Percentiles rank a stretch among this genome's conserved stretches.
phyloP scores from a whole-genome alignment of 1,139 yeast species.

The Arxiozyma slooffiae region DNA sequence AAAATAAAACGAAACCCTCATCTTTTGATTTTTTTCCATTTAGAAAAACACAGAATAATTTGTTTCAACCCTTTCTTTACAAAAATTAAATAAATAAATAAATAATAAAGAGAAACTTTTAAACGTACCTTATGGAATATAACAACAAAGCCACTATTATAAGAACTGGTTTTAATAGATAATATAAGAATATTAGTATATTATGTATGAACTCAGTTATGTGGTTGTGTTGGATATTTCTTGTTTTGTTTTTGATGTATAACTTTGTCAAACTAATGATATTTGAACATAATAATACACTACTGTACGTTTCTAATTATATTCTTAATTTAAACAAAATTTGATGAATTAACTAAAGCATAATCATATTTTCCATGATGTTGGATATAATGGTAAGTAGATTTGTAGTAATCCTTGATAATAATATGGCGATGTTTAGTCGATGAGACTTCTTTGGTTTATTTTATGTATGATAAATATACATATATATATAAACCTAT shows the following conservation, averaged over 20 bases:
- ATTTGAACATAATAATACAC: conserved; percentile 34
- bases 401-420: no score
- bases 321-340: conserved; percentile 33
- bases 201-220: not conserved
- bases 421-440: no score
- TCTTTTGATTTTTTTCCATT: no score
- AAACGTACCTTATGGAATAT: no score
- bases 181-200: no score
- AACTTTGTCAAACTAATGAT: conserved; percentile 34
- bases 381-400: conserved; percentile 28
- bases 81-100: no score
- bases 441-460: no score
- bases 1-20: no score
- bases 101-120: not conserved
- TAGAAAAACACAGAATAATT: not conserved
- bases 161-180: no score
- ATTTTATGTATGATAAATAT: no score
- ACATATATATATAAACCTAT: no score
- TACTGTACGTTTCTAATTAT: conserved; percentile 28
- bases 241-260: conserved; percentile 18
- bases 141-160: not conserved
- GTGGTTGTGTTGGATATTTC: not conserved
- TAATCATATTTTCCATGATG: no score
- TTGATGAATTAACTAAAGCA: conserved; percentile 37
- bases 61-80: not conserved